phyloP scores from a whole-genome alignment of 148 eudicot genomes.

The Arbutus unedo region DNA sequence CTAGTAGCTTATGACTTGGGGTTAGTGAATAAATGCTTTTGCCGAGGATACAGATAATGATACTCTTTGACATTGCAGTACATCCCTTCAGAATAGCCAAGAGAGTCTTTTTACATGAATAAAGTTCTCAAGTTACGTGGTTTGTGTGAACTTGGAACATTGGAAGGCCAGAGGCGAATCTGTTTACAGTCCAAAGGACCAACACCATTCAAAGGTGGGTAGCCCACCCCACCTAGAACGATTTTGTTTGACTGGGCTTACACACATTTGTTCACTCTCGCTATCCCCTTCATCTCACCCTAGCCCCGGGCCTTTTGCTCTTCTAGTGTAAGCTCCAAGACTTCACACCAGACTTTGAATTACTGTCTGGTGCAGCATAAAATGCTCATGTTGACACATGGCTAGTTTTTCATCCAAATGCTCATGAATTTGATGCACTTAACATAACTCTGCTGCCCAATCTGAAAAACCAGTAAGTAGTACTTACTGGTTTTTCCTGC shows the following conservation, averaged over 20 bases:
- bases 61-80: neutral
- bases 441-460: constrained; percentile 1
- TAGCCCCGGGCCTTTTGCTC: neutral
- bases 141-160: neutral
- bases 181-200: too few relatives aligned
- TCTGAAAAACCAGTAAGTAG: neutral
- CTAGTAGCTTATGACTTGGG: neutral
- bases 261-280: neutral
- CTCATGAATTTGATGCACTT: constrained; percentile 7
- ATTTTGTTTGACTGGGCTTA: neutral
- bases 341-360: neutral
- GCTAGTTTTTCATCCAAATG: neutral
- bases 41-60: neutral
- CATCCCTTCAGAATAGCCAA: neutral
- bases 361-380: neutral
- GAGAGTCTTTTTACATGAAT: neutral
- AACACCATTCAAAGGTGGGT: neutral
- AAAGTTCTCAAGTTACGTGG: neutral
- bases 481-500: neutral
- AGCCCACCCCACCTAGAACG: neutral
- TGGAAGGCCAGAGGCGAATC: too few relatives aligned
- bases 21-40: neutral
- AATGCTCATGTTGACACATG: neutral
- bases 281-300: neutral
- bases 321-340: neutral